Percentiles rank a stretch among this genome's conserved stretches.
Evolutionary conservation across 371 early-diverging fungal species (phyloP).

Genomic region (Saksenaea oblongispora): DNA sequence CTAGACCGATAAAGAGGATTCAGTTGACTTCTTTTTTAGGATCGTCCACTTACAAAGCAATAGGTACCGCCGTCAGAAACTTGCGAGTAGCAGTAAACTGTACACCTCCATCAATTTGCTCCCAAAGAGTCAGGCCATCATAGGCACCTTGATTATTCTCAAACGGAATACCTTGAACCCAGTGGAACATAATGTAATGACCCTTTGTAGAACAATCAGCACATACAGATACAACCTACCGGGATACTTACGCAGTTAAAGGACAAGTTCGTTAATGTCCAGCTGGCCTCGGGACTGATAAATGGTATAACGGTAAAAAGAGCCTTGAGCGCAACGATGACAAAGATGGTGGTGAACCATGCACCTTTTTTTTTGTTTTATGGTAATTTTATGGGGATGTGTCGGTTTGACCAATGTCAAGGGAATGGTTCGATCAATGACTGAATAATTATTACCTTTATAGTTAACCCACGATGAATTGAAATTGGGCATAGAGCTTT

Average conservation of each 20-base stretch:
- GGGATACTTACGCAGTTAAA: constrained; percentile 79
- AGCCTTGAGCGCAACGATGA: constrained; percentile 81
- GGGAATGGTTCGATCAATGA: not conserved
- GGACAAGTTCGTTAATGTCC: constrained; percentile 93
- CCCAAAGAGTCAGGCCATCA: constrained; percentile 95
- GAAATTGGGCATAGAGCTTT: constrained; percentile 66
- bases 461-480: constrained; percentile 74
- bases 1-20: constrained; percentile 48
- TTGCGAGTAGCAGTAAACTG: constrained; percentile 98
- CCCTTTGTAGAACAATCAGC: constrained; percentile 53
- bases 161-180: constrained; percentile 94
- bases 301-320: constrained; percentile 87
- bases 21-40: not conserved
- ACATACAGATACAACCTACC: not conserved
- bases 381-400: too few relatives aligned
- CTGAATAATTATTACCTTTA: constrained; percentile 54
- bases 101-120: constrained; percentile 95
- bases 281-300: constrained; percentile 87
- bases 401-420: not conserved
- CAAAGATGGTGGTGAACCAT: constrained; percentile 85
- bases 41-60: constrained; percentile 75
- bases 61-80: constrained; percentile 91
- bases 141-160: constrained; percentile 94
- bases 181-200: constrained; percentile 96
- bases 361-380: constrained; percentile 63